Conservation (phyloP, 2,329 filamentous ascomycete genomes). For the Waltergamsia citrina region DNA sequence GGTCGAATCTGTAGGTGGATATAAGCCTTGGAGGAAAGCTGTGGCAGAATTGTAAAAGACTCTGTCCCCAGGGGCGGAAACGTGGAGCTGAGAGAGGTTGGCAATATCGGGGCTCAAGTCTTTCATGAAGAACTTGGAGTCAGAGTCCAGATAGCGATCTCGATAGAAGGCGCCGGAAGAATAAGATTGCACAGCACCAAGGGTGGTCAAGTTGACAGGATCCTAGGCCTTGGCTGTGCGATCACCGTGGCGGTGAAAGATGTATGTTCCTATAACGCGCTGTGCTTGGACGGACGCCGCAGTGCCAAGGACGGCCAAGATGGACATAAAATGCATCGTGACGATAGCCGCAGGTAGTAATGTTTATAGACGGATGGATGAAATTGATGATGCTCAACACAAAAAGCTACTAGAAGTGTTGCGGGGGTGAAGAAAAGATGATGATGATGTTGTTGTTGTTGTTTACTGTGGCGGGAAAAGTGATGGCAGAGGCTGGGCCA, state of each 20-base stretch:
- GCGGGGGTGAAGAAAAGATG: no score
- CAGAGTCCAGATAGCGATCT: slow-evolving; percentile 58
- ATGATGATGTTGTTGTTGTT: no score
- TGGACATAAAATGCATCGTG: background rate
- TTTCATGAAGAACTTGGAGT: slow-evolving; percentile 50
- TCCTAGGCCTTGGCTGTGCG: slow-evolving; percentile 68
- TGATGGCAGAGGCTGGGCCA: no score
- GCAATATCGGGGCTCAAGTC: slow-evolving; percentile 59
- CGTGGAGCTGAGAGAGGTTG: slow-evolving; percentile 63
- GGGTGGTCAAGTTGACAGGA: slow-evolving; percentile 64
- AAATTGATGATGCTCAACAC: no score
- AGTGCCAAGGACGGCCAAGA: background rate
- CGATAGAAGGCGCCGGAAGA: slow-evolving; percentile 68
- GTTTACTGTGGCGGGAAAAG: no score
- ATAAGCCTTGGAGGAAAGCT: slow-evolving; percentile 77
- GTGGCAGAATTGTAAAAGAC: slow-evolving; percentile 74
- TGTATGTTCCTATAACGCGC: slow-evolving; percentile 70
- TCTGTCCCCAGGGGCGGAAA: slow-evolving; percentile 62
- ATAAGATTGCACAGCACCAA: slow-evolving; percentile 71
- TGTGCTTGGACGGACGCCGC: slow-evolving; percentile 32
- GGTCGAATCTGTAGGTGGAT: slow-evolving; percentile 60
- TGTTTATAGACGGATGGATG: no score
- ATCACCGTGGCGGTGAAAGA: slow-evolving; percentile 88
- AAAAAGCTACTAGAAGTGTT: no score
- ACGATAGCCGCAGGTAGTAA: no score